Base-by-base conservation (phyloP, 495 filamentous ascomycete species). In the Podospora tetraspora region DNA sequence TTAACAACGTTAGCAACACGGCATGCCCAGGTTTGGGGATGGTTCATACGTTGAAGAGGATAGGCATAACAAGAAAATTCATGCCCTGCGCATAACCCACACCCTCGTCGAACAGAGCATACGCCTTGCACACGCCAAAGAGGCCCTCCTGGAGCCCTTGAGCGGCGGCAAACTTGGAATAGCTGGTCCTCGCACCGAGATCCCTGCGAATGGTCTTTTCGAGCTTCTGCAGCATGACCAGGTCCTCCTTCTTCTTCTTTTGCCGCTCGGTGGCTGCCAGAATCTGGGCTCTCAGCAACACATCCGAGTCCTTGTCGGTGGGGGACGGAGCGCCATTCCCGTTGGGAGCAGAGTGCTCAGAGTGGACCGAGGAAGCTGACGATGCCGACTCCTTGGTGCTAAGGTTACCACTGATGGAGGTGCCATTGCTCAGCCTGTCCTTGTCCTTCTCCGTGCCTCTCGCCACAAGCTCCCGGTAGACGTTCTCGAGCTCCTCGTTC, bases 31-130 rank as follows among this genome's bases (percentile, higher is more conserved):
- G 3, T 25, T 25, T 62, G 59, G 70, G 63, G 22, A 4, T 6
- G 16, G 22, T 8, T 78, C 89, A 85, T 81, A 92, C 91, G 75
- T 97, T 98, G 78, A 99, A 97, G 6, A 99, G 84, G 32, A 99
- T 78, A n/a, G 96, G 95, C 91, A 97, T 98, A 21, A 90, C 91
- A 63, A 99, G 88, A 74, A 99, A 99, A 70, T 97, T 99, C 91
- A 99, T 98, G 68, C 95, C 95, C 76, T 99, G 95, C 7, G 95
- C 95, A 80, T 99, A 99, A 19, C 95, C 94, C 10, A 99, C 94
- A 10, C 83, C 89, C 66, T 96, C 92, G 77, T 99, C 95, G 72
- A 93, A 97, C 57, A 99, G 82, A 1, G 95, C 95, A 78, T 99
- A 99, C 16, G 96, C 94, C 80, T 99, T 99, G 78, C 95, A 98